phyloP scores from a whole-genome alignment of 1,284 basidiomycete species.

The Ustilago lituana region DNA sequence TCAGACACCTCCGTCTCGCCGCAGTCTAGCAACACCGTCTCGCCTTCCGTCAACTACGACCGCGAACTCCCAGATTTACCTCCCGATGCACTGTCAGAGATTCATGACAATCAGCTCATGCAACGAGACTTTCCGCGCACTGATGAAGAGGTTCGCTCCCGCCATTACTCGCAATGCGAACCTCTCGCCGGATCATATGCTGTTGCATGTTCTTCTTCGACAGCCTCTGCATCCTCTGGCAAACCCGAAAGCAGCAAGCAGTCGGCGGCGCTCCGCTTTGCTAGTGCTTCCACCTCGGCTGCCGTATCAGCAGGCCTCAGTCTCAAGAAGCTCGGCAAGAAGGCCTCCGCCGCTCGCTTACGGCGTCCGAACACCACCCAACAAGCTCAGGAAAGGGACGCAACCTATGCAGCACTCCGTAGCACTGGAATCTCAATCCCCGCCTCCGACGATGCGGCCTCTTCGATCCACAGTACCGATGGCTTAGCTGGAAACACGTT shows the following conservation, averaged over 20 bases:
- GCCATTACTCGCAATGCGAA: conserved; percentile 26
- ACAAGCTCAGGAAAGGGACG: conserved; percentile 23
- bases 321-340: conserved; percentile 53
- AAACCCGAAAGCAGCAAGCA: conserved; percentile 14
- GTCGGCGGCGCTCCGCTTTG: conserved; percentile 32
- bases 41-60: conserved; percentile 36
- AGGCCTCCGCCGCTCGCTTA: conserved; percentile 42
- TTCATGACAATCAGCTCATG: conserved; percentile 17
- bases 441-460: not conserved
- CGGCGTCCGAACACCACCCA: conserved; percentile 29
- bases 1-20: conserved; percentile 27
- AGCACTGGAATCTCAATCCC: not conserved
- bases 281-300: conserved; percentile 39
- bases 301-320: conserved; percentile 43
- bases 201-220: not conserved
- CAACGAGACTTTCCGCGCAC: conserved; percentile 5
- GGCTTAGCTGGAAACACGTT: not conserved
- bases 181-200: not conserved
- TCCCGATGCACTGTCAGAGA: conserved; percentile 27
- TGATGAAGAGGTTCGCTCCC: conserved; percentile 38
- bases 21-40: conserved; percentile 14
- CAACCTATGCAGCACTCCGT: conserved; percentile 24
- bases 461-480: not conserved
- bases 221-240: not conserved
- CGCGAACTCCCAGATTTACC: conserved; percentile 35